These are phyloP conservation scores for Colletotrichum lentis DNA, from an alignment of 2,329 filamentous ascomycete species.

Conservation along the genomic window DNA sequence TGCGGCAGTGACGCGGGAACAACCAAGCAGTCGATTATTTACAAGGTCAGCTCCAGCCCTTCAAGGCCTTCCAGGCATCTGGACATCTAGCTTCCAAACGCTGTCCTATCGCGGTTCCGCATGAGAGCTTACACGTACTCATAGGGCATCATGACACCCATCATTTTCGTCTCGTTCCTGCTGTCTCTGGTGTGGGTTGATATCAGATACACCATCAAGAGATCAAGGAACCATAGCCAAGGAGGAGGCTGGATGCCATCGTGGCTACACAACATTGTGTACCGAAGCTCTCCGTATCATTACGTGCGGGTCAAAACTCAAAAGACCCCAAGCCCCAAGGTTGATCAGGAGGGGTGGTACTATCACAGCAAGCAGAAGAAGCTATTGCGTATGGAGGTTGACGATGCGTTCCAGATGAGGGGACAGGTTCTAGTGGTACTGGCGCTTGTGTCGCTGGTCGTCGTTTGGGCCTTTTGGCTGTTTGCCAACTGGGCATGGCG, in stretches of 20 bases:
- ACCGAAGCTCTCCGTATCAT: conserved; percentile 51
- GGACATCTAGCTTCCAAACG: background rate
- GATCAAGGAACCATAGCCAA: conserved; percentile 52
- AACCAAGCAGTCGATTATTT: conserved; percentile 39
- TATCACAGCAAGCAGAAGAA: conserved; percentile 67
- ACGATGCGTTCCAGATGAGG: conserved; percentile 70
- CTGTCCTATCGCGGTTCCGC: background rate
- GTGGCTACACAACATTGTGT: conserved; percentile 55
- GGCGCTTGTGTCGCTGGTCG: conserved; percentile 47
- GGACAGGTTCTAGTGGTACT: conserved; percentile 61
- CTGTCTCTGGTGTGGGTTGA: conserved; percentile 71
- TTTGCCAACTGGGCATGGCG: conserved; percentile 27
- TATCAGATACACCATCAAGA: conserved; percentile 60
- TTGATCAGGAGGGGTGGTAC: conserved; percentile 48
- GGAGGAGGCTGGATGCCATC: conserved; percentile 44
- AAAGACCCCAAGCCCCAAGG: conserved; percentile 31
- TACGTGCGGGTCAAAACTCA: conserved; percentile 43
- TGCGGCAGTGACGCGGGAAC: conserved; percentile 24
- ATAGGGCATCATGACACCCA: conserved; percentile 65
- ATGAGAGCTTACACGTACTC: background rate
- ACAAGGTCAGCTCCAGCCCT: conserved; percentile 39
- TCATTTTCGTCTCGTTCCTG: conserved; percentile 71
- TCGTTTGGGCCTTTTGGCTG: conserved; percentile 44
- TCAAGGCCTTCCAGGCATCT: background rate
- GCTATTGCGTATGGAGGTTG: conserved; percentile 68